Base-by-base conservation (phyloP, 2,329 filamentous ascomycete genomes). In the Xylariaceae sp. region DNA sequence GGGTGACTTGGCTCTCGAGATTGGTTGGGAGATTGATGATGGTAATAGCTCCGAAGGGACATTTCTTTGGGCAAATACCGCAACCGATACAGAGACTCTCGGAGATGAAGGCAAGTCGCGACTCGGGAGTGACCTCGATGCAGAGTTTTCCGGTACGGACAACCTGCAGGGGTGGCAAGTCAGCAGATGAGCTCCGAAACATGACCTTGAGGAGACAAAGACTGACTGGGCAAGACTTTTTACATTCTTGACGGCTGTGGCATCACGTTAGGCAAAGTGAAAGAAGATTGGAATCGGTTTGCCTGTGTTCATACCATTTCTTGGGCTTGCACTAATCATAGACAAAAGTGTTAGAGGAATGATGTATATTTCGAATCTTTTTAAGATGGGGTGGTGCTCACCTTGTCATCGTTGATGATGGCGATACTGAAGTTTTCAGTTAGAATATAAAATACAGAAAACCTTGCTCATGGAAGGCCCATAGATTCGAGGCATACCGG, bases 21-120 rank as follows among this genome's bases (percentile, higher is more conserved):
- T 98, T 98, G 68, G 93, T 98, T 59, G 94, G 93, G 77, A 98
- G 76, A 76, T 98, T 98, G 89, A 98, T 98, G 70, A 98, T 98
- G 69, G 92, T 94, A 73, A 98, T 98, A 62, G 93, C 93, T 65
- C 91, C 86, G 71, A 98, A 98, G 14, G 93, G 93, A 70, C 93
- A 98, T 71, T 97, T 97, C 77, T 98, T 98, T 36, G 92, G 90
- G 71, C 94, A 98, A 74, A 98, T 98, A 84, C 93, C 94, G 66
- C 94, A 98, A 70, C 93, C 93, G 63, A 97, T 96, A 68, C 92
- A 96, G 52, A 96, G 82, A 54, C 82, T 83, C 71, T 98, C 93
- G 56, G 92, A 97, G 64, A 98, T 95, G 78, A 96, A 98, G 67
- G 93, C 93, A 60, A 98, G 92, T 64, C 92, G 92, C 56, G 92